Base-by-base conservation (phyloP, 768 basidiomycete species). In the Collybia sp. region DNA sequence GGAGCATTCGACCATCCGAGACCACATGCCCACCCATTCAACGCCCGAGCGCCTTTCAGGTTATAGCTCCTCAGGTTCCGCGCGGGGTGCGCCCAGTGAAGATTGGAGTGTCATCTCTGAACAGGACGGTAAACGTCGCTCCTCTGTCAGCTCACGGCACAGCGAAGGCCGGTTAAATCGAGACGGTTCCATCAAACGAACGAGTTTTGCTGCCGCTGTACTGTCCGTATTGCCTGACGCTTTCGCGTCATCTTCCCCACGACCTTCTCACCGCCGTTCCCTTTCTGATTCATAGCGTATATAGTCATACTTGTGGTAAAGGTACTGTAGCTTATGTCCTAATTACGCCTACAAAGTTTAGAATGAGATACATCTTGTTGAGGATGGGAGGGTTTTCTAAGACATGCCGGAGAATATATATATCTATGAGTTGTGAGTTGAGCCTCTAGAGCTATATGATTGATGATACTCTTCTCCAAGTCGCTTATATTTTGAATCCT, bases 41-140 rank as follows among this genome's bases (percentile, higher is more conserved):
- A 45, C 61, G 30, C 51, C 56, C 40, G 58, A 66, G 53, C 74
- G 64, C 16, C 67, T 67, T 42, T 78, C 79, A 25, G 72, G 75
- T 25, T 73, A 75, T 50, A 80, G 76, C 53, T 84, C 83, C 6
- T 66, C 67, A 33, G 80, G 73, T 40, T 83, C 82, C 30, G 71
- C 65, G 5, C 70, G 69, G 25, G 70, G 72, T 41, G 69, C 72
- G 39, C 73, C 79, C 15, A 91, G 88, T 57, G 85, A 88, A 58
- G 88, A 89, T 57, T 92, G 89, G 89, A 91, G 89, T 58, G 83
- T 92, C 33, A 85, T 92, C 30, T 90, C 87, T 32, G 87, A 91
- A 46, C 72, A 73, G 47, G 88, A 88, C 33, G 85, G 82, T 40
- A 8, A 8, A 25, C 65, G 66, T 16, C 70, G 71, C 18, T 79